phyloP scores from a whole-genome alignment of 2,329 filamentous ascomycete species.

The Ceratocystis variospora region DNA sequence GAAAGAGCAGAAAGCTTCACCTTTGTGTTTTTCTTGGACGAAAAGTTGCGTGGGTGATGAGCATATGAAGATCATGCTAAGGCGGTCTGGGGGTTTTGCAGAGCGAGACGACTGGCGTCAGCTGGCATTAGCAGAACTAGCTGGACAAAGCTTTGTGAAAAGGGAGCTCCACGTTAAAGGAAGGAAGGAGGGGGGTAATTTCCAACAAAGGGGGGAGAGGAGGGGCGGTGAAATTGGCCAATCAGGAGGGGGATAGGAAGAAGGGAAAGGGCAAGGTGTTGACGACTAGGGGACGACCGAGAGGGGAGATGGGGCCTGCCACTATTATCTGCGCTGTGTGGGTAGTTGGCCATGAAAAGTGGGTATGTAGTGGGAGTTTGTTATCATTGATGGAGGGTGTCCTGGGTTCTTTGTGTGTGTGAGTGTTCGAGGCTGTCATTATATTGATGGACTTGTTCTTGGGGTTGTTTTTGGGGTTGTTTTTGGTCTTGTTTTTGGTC shows the following conservation, averaged over 20 bases:
- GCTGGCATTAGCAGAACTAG: not conserved
- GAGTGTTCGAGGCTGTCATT: no score
- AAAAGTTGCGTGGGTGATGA: not conserved
- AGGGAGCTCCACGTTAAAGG: not conserved
- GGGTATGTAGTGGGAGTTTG: no score
- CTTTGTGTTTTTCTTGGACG: constrained; percentile 11
- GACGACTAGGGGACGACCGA: no score
- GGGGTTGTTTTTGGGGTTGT: no score
- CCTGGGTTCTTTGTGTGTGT: no score
- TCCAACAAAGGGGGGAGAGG: not conserved
- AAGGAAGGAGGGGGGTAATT: not conserved
- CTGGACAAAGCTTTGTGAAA: not conserved
- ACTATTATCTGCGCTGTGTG: no score
- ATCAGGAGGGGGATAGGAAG: not conserved
- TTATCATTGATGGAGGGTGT: no score
- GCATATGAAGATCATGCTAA: not conserved
- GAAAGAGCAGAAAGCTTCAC: not conserved
- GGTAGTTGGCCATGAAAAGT: no score
- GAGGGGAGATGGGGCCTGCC: no score
- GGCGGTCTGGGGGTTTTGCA: not conserved
- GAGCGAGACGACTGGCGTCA: not conserved
- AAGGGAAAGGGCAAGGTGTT: no score
- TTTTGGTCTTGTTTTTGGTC: no score
- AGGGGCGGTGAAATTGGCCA: not conserved
- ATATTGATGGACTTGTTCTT: no score